A percentile compares a stretch with the other conserved stretches of the same genome.
Evolutionary conservation across 306 rosid species (phyloP).

Genomic region (Lithocarpus polystachyus): DNA sequence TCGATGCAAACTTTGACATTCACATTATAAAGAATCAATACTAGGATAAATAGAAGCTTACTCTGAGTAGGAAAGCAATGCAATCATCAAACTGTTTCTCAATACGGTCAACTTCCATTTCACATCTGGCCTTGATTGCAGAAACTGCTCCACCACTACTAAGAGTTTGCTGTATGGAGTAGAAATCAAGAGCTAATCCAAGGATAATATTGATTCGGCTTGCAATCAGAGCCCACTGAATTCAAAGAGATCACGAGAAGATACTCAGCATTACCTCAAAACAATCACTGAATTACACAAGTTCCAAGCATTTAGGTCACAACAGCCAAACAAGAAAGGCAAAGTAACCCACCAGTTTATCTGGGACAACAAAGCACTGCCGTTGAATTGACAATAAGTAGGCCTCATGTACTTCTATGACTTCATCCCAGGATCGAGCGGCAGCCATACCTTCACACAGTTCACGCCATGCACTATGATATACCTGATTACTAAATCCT

Average conservation of each 20-base stretch:
- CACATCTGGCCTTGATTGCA: constrained; percentile 86
- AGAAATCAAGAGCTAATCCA: constrained; percentile 87
- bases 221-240: constrained; percentile 94
- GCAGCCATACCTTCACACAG: constrained; percentile 82
- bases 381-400: constrained; percentile 87
- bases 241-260: constrained; percentile 20
- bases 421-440: constrained; percentile 89
- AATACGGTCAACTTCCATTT: constrained; percentile 88
- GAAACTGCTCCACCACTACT: constrained; percentile 86
- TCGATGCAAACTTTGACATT: constrained; percentile 1
- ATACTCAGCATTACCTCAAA: constrained; percentile 29
- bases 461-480: constrained; percentile 99
- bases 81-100: constrained; percentile 97
- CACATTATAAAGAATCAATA: neutral
- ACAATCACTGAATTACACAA: constrained; percentile 19
- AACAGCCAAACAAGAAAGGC: constrained; percentile 7
- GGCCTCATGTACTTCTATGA: constrained; percentile 87
- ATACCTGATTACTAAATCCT: constrained; percentile 62
- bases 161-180: constrained; percentile 74
- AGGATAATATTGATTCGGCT: constrained; percentile 91
- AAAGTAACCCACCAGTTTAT: constrained; percentile 72
- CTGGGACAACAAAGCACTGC: constrained; percentile 97
- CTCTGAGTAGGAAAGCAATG: constrained; percentile 91
- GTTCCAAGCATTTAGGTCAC: constrained; percentile 7
- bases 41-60: constrained; percentile 31